phyloP scores from a whole-genome alignment of 257 asterid species.

The Nicotiana tabacum region DNA sequence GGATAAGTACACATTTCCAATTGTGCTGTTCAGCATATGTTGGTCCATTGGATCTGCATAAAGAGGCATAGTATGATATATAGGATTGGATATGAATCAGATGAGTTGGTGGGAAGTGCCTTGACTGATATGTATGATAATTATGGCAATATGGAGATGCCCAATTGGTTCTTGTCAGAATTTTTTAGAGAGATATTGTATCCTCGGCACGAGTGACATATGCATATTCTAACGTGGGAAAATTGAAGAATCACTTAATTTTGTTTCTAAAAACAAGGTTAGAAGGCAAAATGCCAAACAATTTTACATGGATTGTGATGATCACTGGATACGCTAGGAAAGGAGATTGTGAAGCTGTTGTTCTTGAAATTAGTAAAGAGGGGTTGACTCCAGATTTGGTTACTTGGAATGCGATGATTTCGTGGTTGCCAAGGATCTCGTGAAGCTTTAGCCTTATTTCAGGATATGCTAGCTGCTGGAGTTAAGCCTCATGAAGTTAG shows the following conservation, averaged over 20 bases:
- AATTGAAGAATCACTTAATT: slow-evolving; percentile 31
- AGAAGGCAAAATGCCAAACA: slow-evolving; percentile 42
- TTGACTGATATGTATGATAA: slow-evolving; percentile 47
- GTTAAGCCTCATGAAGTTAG: slow-evolving; percentile 58
- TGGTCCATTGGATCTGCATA: slow-evolving; percentile 35
- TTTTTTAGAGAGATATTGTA: slow-evolving; percentile 49
- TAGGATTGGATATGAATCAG: slow-evolving; percentile 33
- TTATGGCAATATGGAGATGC: slow-evolving; percentile 33
- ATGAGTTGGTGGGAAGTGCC: slow-evolving; percentile 38
- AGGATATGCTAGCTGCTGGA: slow-evolving; percentile 36
- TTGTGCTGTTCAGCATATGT: slow-evolving; percentile 39
- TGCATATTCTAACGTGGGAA: slow-evolving; percentile 32
- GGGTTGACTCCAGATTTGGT: slow-evolving; percentile 48
- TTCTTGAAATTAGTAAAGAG: slow-evolving; percentile 39
- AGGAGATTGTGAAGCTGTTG: slow-evolving; percentile 41
- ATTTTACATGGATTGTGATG: slow-evolving; percentile 53
- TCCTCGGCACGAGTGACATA: slow-evolving; percentile 56
- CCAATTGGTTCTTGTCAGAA: slow-evolving; percentile 38
- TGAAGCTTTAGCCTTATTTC: slow-evolving; percentile 41
- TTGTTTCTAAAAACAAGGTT: slow-evolving; percentile 42
- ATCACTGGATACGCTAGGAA: slow-evolving; percentile 42
- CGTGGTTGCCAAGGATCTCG: slow-evolving; percentile 40
- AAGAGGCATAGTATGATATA: slow-evolving; percentile 41
- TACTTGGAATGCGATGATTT: slow-evolving; percentile 62
- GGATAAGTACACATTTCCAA: slow-evolving; percentile 37